Evolutionary conservation across 371 early-diverging fungal species (phyloP).

Genomic region (Rhizomucor miehei): DNA sequence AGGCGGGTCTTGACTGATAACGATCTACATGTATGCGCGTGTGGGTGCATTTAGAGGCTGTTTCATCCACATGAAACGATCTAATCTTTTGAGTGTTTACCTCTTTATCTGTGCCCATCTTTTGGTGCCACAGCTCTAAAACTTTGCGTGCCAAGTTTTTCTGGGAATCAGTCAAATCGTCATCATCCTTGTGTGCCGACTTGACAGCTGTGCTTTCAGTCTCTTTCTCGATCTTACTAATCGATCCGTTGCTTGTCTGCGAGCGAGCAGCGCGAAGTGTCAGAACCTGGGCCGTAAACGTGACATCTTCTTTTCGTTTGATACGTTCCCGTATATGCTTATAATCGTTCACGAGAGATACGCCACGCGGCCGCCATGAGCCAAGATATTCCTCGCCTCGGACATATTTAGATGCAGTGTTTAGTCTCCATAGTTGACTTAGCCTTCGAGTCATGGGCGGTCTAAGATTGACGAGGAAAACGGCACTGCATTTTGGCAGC

Average conservation of each 20-base stretch:
- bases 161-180: slow-evolving; percentile 3
- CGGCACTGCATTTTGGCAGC: slow-evolving; percentile 48
- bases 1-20: slow-evolving; percentile 53
- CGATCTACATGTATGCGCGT: too few species aligned
- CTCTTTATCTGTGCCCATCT: slow-evolving; percentile 42
- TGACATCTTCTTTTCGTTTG: slow-evolving; percentile 41
- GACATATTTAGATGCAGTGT: slow-evolving; percentile 75
- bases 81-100: slow-evolving; percentile 38
- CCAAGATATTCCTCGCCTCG: slow-evolving; percentile 79
- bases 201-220: slow-evolving; percentile 4
- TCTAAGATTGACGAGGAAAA: slow-evolving; percentile 54
- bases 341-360: slow-evolving; percentile 65
- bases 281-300: slow-evolving; percentile 43
- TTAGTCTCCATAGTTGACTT: slow-evolving; percentile 71
- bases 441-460: slow-evolving; percentile 60
- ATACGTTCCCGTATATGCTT: slow-evolving; percentile 38
- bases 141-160: slow-evolving; percentile 36
- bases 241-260: slow-evolving; percentile 1
- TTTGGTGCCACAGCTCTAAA: slow-evolving; percentile 46
- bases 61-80: too few species aligned
- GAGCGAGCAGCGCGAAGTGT: slow-evolving; percentile 17
- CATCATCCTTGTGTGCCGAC: background rate
- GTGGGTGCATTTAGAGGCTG: background rate
- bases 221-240: slow-evolving; percentile 11
- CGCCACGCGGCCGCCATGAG: slow-evolving; percentile 75